A percentile compares a stretch with the other conserved stretches of the same genome.
phyloP scores from a whole-genome alignment of 2,329 filamentous ascomycete species.

The Aspergillus sclerotialis region DNA sequence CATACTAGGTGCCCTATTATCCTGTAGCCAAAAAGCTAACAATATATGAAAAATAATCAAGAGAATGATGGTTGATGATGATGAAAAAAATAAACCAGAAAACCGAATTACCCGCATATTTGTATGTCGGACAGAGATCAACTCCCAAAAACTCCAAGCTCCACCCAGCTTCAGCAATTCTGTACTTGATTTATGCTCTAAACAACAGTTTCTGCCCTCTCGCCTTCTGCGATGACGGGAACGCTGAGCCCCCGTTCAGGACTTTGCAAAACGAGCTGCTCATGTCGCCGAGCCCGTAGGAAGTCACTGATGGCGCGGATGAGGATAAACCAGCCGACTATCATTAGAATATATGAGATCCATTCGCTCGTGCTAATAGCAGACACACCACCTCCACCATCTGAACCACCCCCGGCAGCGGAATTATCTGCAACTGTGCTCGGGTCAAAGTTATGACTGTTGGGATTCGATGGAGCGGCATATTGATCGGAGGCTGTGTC shows the following conservation, averaged over 20 bases:
- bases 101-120: too few species aligned
- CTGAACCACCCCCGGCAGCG: conserved; percentile 15
- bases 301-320: conserved; percentile 93
- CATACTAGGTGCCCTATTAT: conserved; percentile 10
- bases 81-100: background rate
- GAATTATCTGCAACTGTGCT: conserved; percentile 51
- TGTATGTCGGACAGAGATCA: too few species aligned
- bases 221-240: conserved; percentile 79
- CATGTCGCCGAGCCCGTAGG: conserved; percentile 76
- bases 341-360: conserved; percentile 90
- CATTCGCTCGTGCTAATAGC: conserved; percentile 72
- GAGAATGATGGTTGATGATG: background rate
- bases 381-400: conserved; percentile 37
- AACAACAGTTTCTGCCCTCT: conserved; percentile 69
- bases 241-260: conserved; percentile 80
- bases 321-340: conserved; percentile 95
- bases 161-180: too few species aligned
- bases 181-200: conserved; percentile 32
- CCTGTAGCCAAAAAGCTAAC: conserved; percentile 2
- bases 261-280: conserved; percentile 86
- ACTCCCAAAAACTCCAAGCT: conserved; percentile 11
- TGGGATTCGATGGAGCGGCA: conserved; percentile 73
- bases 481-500: conserved; percentile 33
- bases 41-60: conserved; percentile 3
- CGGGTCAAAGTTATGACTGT: conserved; percentile 81